Conservation (phyloP, 1,284 basidiomycete genomes). For the Peniophora sp. region DNA sequence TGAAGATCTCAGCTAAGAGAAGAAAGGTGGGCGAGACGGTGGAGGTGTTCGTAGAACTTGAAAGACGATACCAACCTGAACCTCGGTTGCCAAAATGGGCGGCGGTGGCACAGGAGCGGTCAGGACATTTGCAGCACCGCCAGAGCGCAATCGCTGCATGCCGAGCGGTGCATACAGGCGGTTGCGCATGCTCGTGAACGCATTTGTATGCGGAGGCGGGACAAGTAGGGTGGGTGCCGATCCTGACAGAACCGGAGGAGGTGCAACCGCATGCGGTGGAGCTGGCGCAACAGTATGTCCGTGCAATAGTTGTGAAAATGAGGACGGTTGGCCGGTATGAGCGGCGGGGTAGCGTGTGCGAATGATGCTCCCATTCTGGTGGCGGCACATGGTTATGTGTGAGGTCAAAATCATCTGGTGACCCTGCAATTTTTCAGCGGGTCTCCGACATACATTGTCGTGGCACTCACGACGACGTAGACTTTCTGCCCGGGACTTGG, state of each 20-base stretch:
- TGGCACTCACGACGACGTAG: constrained; percentile 63
- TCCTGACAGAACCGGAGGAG: no score
- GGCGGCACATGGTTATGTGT: no score
- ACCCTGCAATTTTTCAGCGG: not conserved
- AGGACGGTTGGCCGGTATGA: no score
- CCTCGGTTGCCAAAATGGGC: not conserved
- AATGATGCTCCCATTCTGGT: not conserved
- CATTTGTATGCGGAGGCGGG: no score
- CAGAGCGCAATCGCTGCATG: no score
- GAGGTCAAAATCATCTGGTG: not conserved
- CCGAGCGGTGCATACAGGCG: no score
- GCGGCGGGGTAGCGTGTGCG: not conserved
- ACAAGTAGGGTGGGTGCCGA: no score
- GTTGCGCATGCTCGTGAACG: no score
- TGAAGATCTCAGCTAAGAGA: not conserved
- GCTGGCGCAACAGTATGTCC: no score
- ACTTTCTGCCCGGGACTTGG: constrained; percentile 61
- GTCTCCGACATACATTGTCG: not conserved
- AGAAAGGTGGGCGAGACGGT: not conserved
- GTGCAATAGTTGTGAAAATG: no score
- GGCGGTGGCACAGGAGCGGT: not conserved
- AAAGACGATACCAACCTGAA: not conserved
- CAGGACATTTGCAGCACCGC: not conserved
- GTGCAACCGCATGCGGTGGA: no score
- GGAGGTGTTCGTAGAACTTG: not conserved